Evolutionary conservation across 495 filamentous ascomycete genomes (phyloP).

Genomic region (Aspergillus cavernicola): DNA sequence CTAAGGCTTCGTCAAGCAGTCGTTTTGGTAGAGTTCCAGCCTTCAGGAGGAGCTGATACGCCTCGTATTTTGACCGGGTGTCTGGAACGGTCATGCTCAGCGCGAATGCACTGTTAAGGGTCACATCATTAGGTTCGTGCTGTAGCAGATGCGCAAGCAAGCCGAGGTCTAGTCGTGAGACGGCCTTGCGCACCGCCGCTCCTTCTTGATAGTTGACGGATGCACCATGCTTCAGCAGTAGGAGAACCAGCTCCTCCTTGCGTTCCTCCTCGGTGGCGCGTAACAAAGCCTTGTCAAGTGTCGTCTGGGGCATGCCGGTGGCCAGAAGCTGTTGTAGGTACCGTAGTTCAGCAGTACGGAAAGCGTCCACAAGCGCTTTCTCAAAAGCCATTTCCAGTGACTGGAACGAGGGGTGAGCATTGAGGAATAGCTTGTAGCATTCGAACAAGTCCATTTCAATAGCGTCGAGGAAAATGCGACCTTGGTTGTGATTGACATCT

Average conservation of each 20-base stretch:
- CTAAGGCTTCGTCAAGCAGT: slow-evolving; percentile 8
- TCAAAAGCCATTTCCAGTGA: slow-evolving; percentile 4
- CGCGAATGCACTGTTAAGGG: slow-evolving; percentile 5
- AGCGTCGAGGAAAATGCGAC: slow-evolving; percentile 5
- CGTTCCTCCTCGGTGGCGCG: neutral
- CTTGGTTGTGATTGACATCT: slow-evolving; percentile 4
- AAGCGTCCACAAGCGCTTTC: neutral
- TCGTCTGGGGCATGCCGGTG: neutral
- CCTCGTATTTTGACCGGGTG: neutral
- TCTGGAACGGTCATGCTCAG: slow-evolving; percentile 1
- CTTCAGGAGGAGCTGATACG: slow-evolving; percentile 3
- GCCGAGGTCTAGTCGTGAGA: neutral
- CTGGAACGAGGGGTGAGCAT: neutral
- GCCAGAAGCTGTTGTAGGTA: slow-evolving; percentile 3
- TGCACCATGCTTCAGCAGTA: slow-evolving; percentile 1
- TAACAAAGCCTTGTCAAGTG: slow-evolving; percentile 4
- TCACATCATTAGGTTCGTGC: neutral
- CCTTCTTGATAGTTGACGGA: slow-evolving; percentile 12
- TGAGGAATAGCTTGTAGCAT: slow-evolving; percentile 8
- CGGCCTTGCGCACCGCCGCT: slow-evolving; percentile 1
- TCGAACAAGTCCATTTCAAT: slow-evolving; percentile 7
- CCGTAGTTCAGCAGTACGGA: neutral
- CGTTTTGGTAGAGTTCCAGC: neutral
- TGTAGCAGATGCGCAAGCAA: slow-evolving; percentile 3
- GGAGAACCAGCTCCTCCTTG: slow-evolving; percentile 1